phyloP scores from a whole-genome alignment of 116 monocot genomes.

The Thalassia testudinum region DNA sequence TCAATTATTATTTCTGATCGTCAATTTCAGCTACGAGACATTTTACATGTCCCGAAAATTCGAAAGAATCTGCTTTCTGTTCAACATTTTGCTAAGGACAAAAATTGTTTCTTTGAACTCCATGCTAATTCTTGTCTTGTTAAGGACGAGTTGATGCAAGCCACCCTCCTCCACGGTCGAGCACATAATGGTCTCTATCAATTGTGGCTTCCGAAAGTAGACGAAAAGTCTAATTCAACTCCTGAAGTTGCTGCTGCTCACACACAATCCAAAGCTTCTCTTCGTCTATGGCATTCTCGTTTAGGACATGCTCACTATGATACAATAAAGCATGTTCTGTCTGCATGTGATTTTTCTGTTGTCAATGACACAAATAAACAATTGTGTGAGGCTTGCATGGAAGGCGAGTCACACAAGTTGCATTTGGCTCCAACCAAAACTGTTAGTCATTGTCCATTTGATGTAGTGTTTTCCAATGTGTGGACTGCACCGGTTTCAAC shows the following conservation, averaged over 20 bases:
- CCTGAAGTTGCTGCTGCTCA: not conserved
- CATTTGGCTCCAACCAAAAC: too few species aligned
- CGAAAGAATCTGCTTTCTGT: not conserved
- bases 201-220: not conserved
- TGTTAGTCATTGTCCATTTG: too few species aligned
- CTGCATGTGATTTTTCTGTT: too few species aligned
- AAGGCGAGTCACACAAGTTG: too few species aligned
- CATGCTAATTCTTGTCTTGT: not conserved
- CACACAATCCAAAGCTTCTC: not conserved
- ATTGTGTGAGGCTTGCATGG: too few species aligned
- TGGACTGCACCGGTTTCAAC: not conserved
- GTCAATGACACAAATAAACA: too few species aligned
- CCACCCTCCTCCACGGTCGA: not conserved
- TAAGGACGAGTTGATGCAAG: not conserved
- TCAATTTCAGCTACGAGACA: not conserved
- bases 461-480: too few species aligned
- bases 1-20: not conserved
- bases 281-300: not conserved
- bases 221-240: not conserved
- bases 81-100: not conserved
- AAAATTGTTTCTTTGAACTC: not conserved
- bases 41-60: not conserved
- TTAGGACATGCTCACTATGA: not conserved
- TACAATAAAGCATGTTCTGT: too few species aligned
- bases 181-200: not conserved